Percentiles rank a stretch among this genome's conserved stretches.
These are phyloP conservation scores for Cutaneotrichosporon sp. DNA, from an alignment of 1,284 basidiomycete genomes.

Conservation along the genomic window DNA sequence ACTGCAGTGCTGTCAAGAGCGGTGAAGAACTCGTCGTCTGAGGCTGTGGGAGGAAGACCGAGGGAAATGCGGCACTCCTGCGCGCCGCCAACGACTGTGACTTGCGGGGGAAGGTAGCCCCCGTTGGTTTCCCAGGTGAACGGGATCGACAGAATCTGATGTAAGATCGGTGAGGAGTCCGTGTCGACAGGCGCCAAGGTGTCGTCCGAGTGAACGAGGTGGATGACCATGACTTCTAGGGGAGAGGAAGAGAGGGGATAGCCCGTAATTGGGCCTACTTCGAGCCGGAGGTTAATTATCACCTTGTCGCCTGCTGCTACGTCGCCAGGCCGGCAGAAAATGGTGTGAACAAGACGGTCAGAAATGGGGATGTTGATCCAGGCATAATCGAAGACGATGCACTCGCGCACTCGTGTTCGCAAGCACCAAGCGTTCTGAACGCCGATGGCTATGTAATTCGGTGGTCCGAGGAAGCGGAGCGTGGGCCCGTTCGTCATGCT, in stretches of 20 bases:
- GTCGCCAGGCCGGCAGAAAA: no score
- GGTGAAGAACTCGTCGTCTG: background rate
- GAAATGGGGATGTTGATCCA: background rate
- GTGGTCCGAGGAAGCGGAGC: no score
- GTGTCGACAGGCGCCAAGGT: no score
- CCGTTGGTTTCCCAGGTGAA: background rate
- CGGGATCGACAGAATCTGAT: background rate
- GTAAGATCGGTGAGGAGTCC: background rate
- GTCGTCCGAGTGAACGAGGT: background rate
- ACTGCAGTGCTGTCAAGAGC: background rate
- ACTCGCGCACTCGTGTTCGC: no score
- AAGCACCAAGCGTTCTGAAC: no score
- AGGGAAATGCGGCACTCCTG: background rate
- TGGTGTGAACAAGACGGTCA: no score
- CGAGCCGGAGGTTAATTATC: background rate
- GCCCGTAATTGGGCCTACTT: no score
- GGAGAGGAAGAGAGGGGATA: background rate
- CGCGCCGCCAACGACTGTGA: background rate
- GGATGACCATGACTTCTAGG: background rate
- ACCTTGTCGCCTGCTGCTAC: no score
- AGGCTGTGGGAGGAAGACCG: background rate
- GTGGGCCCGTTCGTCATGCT: no score
- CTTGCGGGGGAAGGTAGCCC: background rate
- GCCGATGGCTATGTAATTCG: no score
- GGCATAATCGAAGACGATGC: background rate